Conservation (phyloP, 225 moss, liverwort and hornwort genomes). For the Bryum argenteum region DNA sequence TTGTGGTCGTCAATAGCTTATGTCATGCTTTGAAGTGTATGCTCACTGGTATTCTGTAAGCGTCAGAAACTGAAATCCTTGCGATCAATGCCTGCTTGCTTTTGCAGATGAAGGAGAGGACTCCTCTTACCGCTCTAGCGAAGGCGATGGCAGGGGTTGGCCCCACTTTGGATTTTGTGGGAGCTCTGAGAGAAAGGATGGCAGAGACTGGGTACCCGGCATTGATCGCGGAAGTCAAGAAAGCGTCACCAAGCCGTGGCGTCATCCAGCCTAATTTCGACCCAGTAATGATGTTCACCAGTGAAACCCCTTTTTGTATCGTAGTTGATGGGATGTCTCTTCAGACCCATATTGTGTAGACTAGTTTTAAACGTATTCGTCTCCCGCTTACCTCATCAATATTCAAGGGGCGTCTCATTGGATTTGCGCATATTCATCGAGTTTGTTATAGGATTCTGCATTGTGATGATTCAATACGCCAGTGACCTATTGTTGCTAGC, state of each 20-base stretch:
- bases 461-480: constrained; percentile 23
- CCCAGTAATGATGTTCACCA: constrained; percentile 56
- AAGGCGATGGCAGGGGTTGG: constrained; percentile 59
- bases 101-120: constrained; percentile 87
- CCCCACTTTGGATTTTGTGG: constrained; percentile 75
- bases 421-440: constrained; percentile 12
- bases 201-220: constrained; percentile 81
- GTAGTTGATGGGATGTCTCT: constrained; percentile 13
- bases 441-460: constrained; percentile 7
- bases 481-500: constrained; percentile 6
- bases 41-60: constrained; percentile 2
- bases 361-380: constrained; percentile 7
- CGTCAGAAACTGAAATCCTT: neutral
- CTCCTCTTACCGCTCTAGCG: constrained; percentile 59
- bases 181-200: constrained; percentile 62
- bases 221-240: constrained; percentile 97
- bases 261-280: constrained; percentile 97
- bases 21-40: neutral
- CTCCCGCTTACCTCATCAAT: constrained; percentile 10
- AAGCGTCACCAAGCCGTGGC: constrained; percentile 97
- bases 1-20: constrained; percentile 19
- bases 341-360: constrained; percentile 16
- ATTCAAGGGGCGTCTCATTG: neutral
- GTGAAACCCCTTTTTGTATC: constrained; percentile 19
- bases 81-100: constrained; percentile 19